These are phyloP conservation scores for Stropharia rugosoannulata DNA, from an alignment of 768 basidiomycete species.

Conservation along the genomic window DNA sequence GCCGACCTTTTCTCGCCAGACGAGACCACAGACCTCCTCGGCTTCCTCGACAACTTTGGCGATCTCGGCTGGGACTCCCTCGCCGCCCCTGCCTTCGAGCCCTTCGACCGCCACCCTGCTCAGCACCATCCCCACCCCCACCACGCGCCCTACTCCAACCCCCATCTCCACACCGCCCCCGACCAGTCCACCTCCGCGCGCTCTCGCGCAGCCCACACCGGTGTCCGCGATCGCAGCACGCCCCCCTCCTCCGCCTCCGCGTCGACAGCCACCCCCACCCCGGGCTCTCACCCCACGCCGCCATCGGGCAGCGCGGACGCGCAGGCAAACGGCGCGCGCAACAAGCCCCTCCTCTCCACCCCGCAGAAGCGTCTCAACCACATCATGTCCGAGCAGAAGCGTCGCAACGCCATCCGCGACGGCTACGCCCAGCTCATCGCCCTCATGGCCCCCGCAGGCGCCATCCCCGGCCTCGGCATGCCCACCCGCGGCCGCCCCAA, in stretches of 20 bases:
- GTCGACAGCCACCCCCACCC: constrained; percentile 20
- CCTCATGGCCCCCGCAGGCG: constrained; percentile 77
- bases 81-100: constrained; percentile 26
- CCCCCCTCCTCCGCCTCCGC: constrained; percentile 28
- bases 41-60: constrained; percentile 80
- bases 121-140: constrained; percentile 15
- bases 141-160: constrained; percentile 44
- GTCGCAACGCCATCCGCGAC: constrained; percentile 87
- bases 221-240: constrained; percentile 24
- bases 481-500: constrained; percentile 80
- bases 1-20: constrained; percentile 77
- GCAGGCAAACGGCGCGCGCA: constrained; percentile 25
- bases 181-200: constrained; percentile 40
- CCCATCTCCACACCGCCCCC: constrained; percentile 43
- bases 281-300: too few species aligned
- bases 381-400: constrained; percentile 93
- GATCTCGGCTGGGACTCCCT: constrained; percentile 55
- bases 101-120: constrained; percentile 3
- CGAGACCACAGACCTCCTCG: constrained; percentile 77
- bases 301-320: constrained; percentile 15
- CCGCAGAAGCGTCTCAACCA: constrained; percentile 91
- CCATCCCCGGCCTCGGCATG: constrained; percentile 64
- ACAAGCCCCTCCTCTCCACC: constrained; percentile 71
- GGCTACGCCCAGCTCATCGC: constrained; percentile 86
- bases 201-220: constrained; percentile 15